A percentile compares a stretch with the other conserved stretches of the same genome.
Conservation (phyloP, 2,329 filamentous ascomycete genomes). For the Mollisiaceae sp. region DNA sequence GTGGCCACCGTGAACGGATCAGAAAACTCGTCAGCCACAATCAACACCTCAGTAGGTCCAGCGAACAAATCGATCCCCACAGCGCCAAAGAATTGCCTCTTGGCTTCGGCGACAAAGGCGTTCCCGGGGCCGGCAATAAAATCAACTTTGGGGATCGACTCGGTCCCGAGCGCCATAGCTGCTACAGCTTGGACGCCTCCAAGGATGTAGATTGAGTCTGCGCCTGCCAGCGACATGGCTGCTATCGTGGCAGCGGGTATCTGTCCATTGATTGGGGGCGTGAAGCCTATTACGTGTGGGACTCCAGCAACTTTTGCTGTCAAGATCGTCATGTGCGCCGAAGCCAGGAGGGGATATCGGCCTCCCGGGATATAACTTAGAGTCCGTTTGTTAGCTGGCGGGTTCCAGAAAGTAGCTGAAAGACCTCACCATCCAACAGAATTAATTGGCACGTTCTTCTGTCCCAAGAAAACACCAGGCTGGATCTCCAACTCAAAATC, state of each 20-base stretch:
- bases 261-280: conserved; percentile 54
- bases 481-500: conserved; percentile 58
- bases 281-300: conserved; percentile 54
- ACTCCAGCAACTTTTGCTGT: conserved; percentile 60
- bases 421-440: conserved; percentile 49
- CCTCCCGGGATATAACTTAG: conserved; percentile 55
- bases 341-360: conserved; percentile 57
- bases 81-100: conserved; percentile 57
- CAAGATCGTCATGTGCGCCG: conserved; percentile 60
- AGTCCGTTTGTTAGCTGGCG: conserved; percentile 10
- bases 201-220: conserved; percentile 56
- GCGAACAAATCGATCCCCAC: conserved; percentile 60
- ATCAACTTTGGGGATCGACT: conserved; percentile 54
- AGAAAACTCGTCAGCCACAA: conserved; percentile 54
- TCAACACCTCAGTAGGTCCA: conserved; percentile 57
- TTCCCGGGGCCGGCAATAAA: conserved; percentile 60
- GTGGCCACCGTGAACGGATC: conserved; percentile 52
- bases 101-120: conserved; percentile 59
- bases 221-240: conserved; percentile 55
- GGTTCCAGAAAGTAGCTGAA: neutral
- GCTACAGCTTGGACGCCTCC: conserved; percentile 59
- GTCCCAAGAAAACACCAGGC: conserved; percentile 56
- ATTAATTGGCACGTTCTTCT: conserved; percentile 55
- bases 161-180: conserved; percentile 57
- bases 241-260: conserved; percentile 56